Evolutionary conservation across 2,329 filamentous ascomycete genomes (phyloP), one percentile per base, ranked within the genome.

Genomic region (Tolypocladium inflatum): DNA sequence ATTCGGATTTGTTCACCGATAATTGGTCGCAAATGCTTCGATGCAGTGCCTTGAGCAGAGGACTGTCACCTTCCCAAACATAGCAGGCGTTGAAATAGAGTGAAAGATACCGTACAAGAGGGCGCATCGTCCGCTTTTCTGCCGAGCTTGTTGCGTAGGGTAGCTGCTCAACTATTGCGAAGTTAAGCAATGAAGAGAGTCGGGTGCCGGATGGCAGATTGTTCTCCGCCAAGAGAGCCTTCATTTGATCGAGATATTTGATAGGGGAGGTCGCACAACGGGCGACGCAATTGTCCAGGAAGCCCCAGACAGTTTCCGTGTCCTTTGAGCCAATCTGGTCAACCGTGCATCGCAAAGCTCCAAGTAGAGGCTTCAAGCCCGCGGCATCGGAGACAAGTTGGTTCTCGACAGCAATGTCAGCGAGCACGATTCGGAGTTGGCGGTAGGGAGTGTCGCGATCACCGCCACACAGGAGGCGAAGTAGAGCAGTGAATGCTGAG

Each of bases 271-370:
- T 85, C 19, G 86, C 86, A 63, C 90, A 89, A 30, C 92, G 84
- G 37, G 84, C 84, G 56, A 90, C 78, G 70, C 90, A 95, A 61
- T 95, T 91, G 67, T 97, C 92, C 33, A 97, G 70, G 67, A 94
- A 95, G 0, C 77, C 71, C 74, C 89, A 88, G 1, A 91, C 68
- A 0, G 68, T 63, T 17, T 75, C 71, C 63, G 79, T 71, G 15
- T 63, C 57, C 11, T 63, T 59, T 1, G 59, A 39, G 30, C 60
- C 63, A 13, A 57, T 56, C 23, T 66, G 64, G 6, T 59, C 48
- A 10, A 59, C 55, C 3, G 64, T 66, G 53, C 59, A 63, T 21
- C 66, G 64, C 13, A 74, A 59, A 15, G 68, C 67, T 57, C 69
- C 68, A 11, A 80, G 73, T 30, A 84, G 65, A 64, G 77, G 74